Base-by-base conservation (phyloP, 345 rosid genomes). In the Euphorbia pulcherrima region DNA sequence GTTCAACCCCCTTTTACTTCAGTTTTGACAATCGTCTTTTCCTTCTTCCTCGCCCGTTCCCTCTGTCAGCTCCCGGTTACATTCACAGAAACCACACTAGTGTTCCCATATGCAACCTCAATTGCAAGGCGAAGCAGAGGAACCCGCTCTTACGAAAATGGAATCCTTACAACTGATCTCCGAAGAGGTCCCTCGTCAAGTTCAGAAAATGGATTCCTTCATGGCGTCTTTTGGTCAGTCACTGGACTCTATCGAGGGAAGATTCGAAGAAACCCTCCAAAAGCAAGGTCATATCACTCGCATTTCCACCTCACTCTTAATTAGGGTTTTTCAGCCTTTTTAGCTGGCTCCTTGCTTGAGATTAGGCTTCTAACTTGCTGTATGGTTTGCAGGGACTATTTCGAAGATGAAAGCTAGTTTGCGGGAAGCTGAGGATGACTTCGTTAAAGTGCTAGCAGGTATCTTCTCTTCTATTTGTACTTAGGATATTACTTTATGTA, bases 371-470 rank as follows among this genome's bases (percentile, higher is more conserved):
- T 56, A 14, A 20, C 30, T 6, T n/a, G 53, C 1, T 8, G 13
- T 24, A 26, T 37, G 46, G 58, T 21, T n/a, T 73, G 37, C 80
- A 94, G 97, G 65, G 83, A 78, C 78, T 70, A 53, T 88, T 23
- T 76, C 65, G 57, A 83, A 83, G 73, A 0, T 86, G 78, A 89
- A 89, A 82, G 66, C 81, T 57, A 53, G 80, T 39, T 80, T 89
- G 77, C 81, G 87, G 81, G 92, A 87, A 69, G 93, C 88, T n/a
- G 97, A 94, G 71, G 87, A 79, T 71, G 89, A 85, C 33, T 83
- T 88, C 58, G 99, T 91, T 62, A 84, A 81, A 80, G 88, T 84
- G 33, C 72, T 94, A 60, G 82, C 90, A 81, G 96, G 97, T 89
- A 64, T 64, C 28, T 29, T 33, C 28, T 53, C 14, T 40, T 20